Evolutionary conservation across 192 early-diverging fungal species (phyloP).

Genomic region (Coemansia sp.): DNA sequence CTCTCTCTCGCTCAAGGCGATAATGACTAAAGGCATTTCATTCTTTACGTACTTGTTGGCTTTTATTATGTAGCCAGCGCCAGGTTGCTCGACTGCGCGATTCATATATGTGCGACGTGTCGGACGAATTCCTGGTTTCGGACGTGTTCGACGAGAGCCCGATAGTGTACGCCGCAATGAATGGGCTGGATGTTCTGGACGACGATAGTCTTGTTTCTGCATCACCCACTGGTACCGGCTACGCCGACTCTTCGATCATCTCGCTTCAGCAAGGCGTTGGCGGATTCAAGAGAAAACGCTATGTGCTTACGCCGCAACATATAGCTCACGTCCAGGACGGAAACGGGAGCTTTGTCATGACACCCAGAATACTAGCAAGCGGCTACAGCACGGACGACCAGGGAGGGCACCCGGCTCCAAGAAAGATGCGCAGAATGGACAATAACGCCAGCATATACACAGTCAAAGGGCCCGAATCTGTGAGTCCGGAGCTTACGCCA

Average conservation of each 20-base stretch:
- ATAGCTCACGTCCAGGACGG: neutral
- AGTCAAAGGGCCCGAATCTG: neutral
- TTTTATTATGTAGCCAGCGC: conserved; percentile 17
- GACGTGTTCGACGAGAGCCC: conserved; percentile 53
- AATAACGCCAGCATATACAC: neutral
- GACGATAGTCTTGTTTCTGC: neutral
- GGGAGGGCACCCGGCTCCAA: neutral
- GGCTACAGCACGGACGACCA: conserved; percentile 5
- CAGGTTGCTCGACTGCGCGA: conserved; percentile 38
- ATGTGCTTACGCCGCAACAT: conserved; percentile 19
- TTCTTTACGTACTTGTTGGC: neutral
- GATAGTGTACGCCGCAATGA: conserved; percentile 42
- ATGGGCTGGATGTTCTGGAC: conserved; percentile 9
- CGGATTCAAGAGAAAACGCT: conserved; percentile 39
- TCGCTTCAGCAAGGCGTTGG: conserved; percentile 2
- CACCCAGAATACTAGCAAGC: neutral
- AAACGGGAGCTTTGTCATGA: neutral
- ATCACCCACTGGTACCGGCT: conserved; percentile 5
- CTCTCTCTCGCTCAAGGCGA: neutral
- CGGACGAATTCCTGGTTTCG: conserved; percentile 42
- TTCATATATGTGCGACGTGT: conserved; percentile 46
- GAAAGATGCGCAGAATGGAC: neutral
- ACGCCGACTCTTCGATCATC: neutral
- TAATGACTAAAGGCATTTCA: neutral
- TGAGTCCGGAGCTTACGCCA: conserved; percentile 17